Base-by-base conservation (phyloP, 345 rosid species). In the Kandelia obovata region DNA sequence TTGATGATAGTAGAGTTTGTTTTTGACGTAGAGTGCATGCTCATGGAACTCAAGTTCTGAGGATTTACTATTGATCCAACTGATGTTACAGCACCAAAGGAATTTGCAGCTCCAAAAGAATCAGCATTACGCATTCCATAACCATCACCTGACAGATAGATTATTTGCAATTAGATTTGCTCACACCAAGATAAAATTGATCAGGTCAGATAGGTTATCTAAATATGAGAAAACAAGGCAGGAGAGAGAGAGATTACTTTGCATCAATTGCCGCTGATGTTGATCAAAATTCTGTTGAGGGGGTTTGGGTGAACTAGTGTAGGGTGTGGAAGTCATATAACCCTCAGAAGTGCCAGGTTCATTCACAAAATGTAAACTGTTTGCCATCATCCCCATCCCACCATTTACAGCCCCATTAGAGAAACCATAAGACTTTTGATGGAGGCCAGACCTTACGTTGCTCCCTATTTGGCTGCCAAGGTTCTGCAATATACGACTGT, bases 391-490 rank as follows among this genome's bases (percentile, higher is more conserved):
- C 70, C 92, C 96, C 75, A 84, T 67, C 61, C 84, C 86, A 73
- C 86, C 83, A 80, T 84, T 86, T 68, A 83, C 66, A 67, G 87
- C 77, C 68, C 86, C 93, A 75, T 84, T 88, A 59, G 88, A 62
- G 70, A 88, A 84, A 35, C 86, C 89, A 81, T 83, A 82, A 57
- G 87, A 59, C 74, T 88, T 91, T 74, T 82, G 91, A 78, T 81
- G 99, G 84, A 95, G 59, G 53, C 87, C 80, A 62, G 93, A 78
- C 79, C 93, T 82, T 67, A 81, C 71, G 58, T 81, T 86, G 73
- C 79, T 78, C 70, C 84, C 86, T 78, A 83, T 73, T 71, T 88
- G 99, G 77, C 89, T 79, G 67, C 98, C 96, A 76, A 89, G 77
- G 67, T 71, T 84, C 70, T 87, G 86, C 79, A 89, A 55, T 70